Conservation (phyloP, 169 alveolate genomes). For the Theileria equi region DNA sequence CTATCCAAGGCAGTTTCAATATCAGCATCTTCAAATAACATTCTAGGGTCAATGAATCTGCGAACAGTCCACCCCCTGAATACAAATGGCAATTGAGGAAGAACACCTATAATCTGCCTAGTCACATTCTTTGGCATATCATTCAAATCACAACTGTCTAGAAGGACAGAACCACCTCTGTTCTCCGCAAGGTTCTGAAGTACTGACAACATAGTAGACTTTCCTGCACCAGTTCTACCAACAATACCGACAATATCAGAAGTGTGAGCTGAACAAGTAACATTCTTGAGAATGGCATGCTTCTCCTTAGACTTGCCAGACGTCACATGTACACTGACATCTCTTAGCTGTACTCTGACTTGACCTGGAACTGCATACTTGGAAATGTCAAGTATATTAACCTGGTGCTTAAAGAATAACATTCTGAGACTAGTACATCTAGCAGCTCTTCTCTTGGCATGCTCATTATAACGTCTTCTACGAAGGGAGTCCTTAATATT, state of each 20-base stretch:
- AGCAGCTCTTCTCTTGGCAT: neutral
- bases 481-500: neutral
- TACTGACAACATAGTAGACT: slow-evolving; percentile 33
- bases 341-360: slow-evolving; percentile 5
- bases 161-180: slow-evolving; percentile 38
- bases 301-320: neutral
- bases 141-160: slow-evolving; percentile 52
- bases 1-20: slow-evolving; percentile 33
- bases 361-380: slow-evolving; percentile 2
- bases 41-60: slow-evolving; percentile 54
- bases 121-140: slow-evolving; percentile 18
- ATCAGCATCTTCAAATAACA: slow-evolving; percentile 36
- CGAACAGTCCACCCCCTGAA: slow-evolving; percentile 61
- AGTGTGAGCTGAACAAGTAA: slow-evolving; percentile 9
- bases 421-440: neutral
- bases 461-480: neutral
- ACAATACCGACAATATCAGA: slow-evolving; percentile 46
- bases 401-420: neutral
- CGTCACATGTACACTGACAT: slow-evolving; percentile 9
- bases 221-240: slow-evolving; percentile 63
- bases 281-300: neutral
- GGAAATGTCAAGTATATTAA: neutral
- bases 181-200: slow-evolving; percentile 14
- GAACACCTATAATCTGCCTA: slow-evolving; percentile 43
- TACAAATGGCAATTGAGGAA: slow-evolving; percentile 53